These are phyloP conservation scores for Starmerella stigmatis DNA, from an alignment of 805 yeast species.

Conservation along the genomic window DNA sequence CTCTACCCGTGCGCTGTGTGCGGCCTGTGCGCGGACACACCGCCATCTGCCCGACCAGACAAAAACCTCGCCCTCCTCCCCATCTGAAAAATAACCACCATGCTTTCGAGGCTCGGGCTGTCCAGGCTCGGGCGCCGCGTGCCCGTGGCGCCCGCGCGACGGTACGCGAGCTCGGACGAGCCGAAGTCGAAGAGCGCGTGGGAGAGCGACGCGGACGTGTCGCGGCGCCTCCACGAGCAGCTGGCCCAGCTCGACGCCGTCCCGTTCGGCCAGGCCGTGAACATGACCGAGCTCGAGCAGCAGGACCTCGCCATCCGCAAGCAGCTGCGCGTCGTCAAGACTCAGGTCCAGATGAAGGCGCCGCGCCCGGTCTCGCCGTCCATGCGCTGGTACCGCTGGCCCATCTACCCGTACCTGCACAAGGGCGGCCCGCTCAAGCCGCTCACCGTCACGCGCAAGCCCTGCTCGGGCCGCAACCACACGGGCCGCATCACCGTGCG, in stretches of 20 bases:
- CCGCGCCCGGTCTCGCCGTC: constrained; percentile 80
- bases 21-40: neutral
- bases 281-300: constrained; percentile 61
- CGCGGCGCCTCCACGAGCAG: constrained; percentile 21
- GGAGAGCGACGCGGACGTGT: constrained; percentile 13
- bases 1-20: too few relatives aligned
- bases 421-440: constrained; percentile 71
- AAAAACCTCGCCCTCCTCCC: constrained; percentile 2
- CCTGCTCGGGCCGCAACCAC: constrained; percentile 80
- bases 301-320: constrained; percentile 63
- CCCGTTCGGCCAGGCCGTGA: constrained; percentile 29
- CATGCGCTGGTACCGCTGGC: constrained; percentile 76
- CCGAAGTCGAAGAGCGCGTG: constrained; percentile 1
- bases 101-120: too few relatives aligned
- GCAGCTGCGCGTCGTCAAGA: constrained; percentile 63
- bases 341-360: constrained; percentile 59
- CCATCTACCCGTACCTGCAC: constrained; percentile 76
- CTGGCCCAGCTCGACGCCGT: constrained; percentile 32
- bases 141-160: constrained; percentile 4
- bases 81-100: constrained; percentile 6
- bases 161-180: constrained; percentile 3
- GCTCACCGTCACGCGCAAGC: constrained; percentile 61
- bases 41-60: too few relatives aligned
- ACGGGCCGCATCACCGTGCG: constrained; percentile 82
- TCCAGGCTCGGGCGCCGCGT: constrained; percentile 7